Conservation (phyloP, 306 rosid genomes). For the Vachellia collinsii region DNA sequence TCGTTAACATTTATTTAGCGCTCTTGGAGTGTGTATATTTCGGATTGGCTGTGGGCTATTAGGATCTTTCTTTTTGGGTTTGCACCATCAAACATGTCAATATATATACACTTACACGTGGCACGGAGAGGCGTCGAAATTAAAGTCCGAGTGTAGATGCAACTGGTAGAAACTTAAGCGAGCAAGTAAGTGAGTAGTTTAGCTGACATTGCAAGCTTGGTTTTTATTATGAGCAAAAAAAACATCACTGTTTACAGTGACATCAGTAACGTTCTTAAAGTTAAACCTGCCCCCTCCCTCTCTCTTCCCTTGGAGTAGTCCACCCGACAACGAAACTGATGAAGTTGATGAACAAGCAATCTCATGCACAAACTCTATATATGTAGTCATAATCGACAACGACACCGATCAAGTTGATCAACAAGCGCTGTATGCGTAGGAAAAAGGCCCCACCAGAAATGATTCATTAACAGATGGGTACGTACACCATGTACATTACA, state of each 20-base stretch:
- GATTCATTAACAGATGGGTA: not conserved
- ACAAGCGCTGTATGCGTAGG: not conserved
- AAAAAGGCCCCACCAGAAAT: not conserved
- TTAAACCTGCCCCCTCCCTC: slow-evolving; percentile 32
- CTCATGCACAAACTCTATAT: slow-evolving; percentile 6
- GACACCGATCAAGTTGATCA: not conserved
- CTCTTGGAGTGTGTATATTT: too few species aligned
- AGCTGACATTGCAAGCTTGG: slow-evolving; percentile 50
- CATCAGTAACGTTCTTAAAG: slow-evolving; percentile 48
- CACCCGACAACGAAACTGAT: slow-evolving; percentile 57
- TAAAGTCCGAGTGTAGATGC: slow-evolving; percentile 76
- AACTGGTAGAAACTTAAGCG: slow-evolving; percentile 72
- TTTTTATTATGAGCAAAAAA: slow-evolving; percentile 36
- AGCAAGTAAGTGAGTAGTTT: slow-evolving; percentile 75
- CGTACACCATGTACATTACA: too few species aligned
- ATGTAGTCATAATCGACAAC: not conserved
- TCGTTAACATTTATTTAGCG: too few species aligned
- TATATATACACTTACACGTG: slow-evolving; percentile 35
- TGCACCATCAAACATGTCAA: too few species aligned
- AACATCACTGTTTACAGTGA: slow-evolving; percentile 41
- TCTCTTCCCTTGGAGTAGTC: slow-evolving; percentile 47
- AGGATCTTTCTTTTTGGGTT: too few species aligned
- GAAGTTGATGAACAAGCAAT: slow-evolving; percentile 56
- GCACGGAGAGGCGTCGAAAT: slow-evolving; percentile 39
- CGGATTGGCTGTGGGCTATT: too few species aligned